Evolutionary conservation across 805 yeast species (phyloP).

Genomic region (Lachancea dasiensis): DNA sequence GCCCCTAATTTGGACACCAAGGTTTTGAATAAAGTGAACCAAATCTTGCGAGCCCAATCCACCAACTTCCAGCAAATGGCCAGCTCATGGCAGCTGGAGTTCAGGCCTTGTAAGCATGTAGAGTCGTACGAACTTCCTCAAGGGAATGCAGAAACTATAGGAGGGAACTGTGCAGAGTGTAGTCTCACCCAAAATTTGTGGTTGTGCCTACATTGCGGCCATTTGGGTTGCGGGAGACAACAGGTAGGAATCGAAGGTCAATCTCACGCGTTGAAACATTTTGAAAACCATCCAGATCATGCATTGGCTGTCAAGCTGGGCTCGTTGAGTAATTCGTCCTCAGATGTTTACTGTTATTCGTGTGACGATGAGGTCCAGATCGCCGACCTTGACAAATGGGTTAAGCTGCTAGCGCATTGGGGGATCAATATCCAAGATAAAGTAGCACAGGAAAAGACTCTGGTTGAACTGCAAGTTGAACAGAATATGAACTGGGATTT

Average conservation of each 20-base stretch:
- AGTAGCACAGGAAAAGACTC: slow-evolving; percentile 76
- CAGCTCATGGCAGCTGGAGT: slow-evolving; percentile 88
- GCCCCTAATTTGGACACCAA: slow-evolving; percentile 3
- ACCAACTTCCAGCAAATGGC: slow-evolving; percentile 47
- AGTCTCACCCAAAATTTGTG: slow-evolving; percentile 74
- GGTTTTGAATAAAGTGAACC: slow-evolving; percentile 13
- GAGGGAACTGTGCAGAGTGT: slow-evolving; percentile 49
- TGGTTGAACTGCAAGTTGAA: slow-evolving; percentile 86
- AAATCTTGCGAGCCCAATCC: slow-evolving; percentile 28
- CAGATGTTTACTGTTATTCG: slow-evolving; percentile 79
- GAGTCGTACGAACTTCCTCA: slow-evolving; percentile 41
- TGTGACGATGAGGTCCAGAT: slow-evolving; percentile 88
- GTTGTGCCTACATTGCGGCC: slow-evolving; percentile 89
- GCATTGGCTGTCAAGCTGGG: slow-evolving; percentile 88
- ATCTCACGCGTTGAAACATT: slow-evolving; percentile 82
- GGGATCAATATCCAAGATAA: slow-evolving; percentile 56
- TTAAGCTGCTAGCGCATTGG: slow-evolving; percentile 40
- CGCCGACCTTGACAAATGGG: slow-evolving; percentile 42
- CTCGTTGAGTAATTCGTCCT: slow-evolving; percentile 66
- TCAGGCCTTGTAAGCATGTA: slow-evolving; percentile 74
- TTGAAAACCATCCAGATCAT: slow-evolving; percentile 47
- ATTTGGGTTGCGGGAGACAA: slow-evolving; percentile 89
- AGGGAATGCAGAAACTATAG: slow-evolving; percentile 20
- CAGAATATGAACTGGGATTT: slow-evolving; percentile 94
- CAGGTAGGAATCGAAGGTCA: slow-evolving; percentile 95